Conservation (phyloP, 2,329 filamentous ascomycete genomes). For the Trichophyton schoenleinii region DNA sequence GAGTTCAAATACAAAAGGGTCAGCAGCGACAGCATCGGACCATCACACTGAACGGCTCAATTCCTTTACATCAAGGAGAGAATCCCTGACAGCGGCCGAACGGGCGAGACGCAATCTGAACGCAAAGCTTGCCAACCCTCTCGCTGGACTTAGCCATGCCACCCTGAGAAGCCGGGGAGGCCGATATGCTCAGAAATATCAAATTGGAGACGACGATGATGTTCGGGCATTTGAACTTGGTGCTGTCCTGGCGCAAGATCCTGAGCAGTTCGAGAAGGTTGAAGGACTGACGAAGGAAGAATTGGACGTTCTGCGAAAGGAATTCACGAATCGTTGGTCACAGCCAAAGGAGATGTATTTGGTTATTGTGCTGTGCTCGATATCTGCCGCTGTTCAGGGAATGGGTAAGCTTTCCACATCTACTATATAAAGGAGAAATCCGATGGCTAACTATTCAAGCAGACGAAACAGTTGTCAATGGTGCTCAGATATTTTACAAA, state of each 20-base stretch:
- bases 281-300: constrained; percentile 48
- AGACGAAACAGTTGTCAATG: constrained; percentile 59
- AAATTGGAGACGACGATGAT: constrained; percentile 44
- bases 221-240: constrained; percentile 48
- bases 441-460: constrained; percentile 8
- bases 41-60: constrained; percentile 6
- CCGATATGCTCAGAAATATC: constrained; percentile 45
- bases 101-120: constrained; percentile 31
- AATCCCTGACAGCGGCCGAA: constrained; percentile 25
- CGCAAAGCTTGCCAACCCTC: constrained; percentile 43
- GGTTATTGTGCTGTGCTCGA: constrained; percentile 53
- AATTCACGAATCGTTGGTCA: constrained; percentile 55
- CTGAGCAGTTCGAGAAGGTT: constrained; percentile 39
- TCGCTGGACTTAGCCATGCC: constrained; percentile 37
- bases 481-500: constrained; percentile 54
- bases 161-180: constrained; percentile 46
- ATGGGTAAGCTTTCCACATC: constrained; percentile 37
- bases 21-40: constrained; percentile 1
- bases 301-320: constrained; percentile 43
- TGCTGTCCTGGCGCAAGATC: constrained; percentile 45
- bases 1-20: constrained; percentile 5
- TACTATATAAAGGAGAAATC: not conserved
- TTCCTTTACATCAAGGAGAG: constrained; percentile 10
- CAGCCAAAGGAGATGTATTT: constrained; percentile 55
- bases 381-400: constrained; percentile 57